Evolutionary conservation across 768 basidiomycete genomes (phyloP), one percentile per base, ranked within the genome.

Genomic region (Lactarius deliciosus): DNA sequence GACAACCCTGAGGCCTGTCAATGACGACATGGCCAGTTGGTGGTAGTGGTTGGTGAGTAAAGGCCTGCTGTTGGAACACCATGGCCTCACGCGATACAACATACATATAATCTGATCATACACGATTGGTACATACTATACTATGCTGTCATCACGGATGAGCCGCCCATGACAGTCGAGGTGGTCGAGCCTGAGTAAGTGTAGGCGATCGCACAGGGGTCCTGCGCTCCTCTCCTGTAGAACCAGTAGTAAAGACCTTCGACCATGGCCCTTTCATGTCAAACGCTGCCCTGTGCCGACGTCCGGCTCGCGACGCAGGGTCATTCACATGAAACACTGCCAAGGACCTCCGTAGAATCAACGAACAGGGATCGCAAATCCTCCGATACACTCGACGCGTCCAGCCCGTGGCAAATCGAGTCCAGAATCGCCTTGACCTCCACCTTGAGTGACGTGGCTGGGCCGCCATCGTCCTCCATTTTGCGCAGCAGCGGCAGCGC

Each of bases 361-460:
- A 41, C 57, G 30, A 67, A 63, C 11, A 61, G 61, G 0, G 57
- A 38, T 8, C 50, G 57, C 50, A 67, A 22, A 20, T 67, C 61
- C 0, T 58, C 50, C 5, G 66, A 57, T 18, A 63, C 32, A 13
- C 55, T 57, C n/a, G 45, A 54, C 34, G n/a, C 18, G 22, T 59
- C 50, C 30, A 66, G 16, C 22, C 36, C 57, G 4, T 30, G n/a
- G 30, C 65, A 66, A 43, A 66, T 57, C 56, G 55, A 22, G 38
- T 66, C 57, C 36, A 66, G 25, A 54, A 63, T 58, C 16, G 45
- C 61, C 65, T 58, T 61, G 30, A 66, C 5, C 22, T 67, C 57
- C 10, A 57, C 11, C 38, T 45, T 63, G n/a, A 63, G 47, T 18
- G 45, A 20, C 6, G 25, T 43, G 30, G 41, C 61, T 2, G 40